A percentile compares a stretch with the other conserved stretches of the same genome.
These are phyloP conservation scores for Datisca glomerata DNA, from an alignment of 306 rosid genomes.

Conservation along the genomic window DNA sequence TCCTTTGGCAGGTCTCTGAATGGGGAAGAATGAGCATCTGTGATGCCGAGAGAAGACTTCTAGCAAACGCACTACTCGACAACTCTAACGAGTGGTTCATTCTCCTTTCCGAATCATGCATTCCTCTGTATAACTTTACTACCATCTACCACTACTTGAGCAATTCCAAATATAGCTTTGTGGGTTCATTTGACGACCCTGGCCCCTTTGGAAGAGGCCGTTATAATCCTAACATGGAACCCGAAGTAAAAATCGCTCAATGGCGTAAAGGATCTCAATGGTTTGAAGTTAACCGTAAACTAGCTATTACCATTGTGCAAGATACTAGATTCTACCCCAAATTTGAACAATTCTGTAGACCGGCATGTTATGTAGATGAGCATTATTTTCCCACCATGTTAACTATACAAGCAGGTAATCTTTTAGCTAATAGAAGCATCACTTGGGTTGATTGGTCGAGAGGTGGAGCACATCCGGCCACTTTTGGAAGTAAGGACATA, in stretches of 20 bases:
- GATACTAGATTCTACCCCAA: slow-evolving; percentile 38
- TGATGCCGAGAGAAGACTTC: slow-evolving; percentile 84
- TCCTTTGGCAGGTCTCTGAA: slow-evolving; percentile 40
- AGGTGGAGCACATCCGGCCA: slow-evolving; percentile 86
- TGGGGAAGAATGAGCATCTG: slow-evolving; percentile 96
- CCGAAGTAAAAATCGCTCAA: slow-evolving; percentile 36
- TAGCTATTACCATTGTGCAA: slow-evolving; percentile 45
- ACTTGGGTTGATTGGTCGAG: slow-evolving; percentile 96
- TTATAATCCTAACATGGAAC: slow-evolving; percentile 53
- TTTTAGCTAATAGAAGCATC: slow-evolving; percentile 65
- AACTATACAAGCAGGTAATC: slow-evolving; percentile 38
- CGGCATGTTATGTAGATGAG: slow-evolving; percentile 78
- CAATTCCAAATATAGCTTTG: slow-evolving; percentile 54
- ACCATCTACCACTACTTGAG: slow-evolving; percentile 32
- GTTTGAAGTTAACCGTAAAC: slow-evolving; percentile 63
- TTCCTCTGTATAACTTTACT: slow-evolving; percentile 62
- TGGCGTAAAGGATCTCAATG: slow-evolving; percentile 96
- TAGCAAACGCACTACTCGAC: slow-evolving; percentile 77
- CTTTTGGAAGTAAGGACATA: slow-evolving; percentile 53
- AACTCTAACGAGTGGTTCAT: slow-evolving; percentile 68
- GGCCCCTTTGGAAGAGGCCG: slow-evolving; percentile 84
- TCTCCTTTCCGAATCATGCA: slow-evolving; percentile 82
- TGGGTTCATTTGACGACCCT: slow-evolving; percentile 63
- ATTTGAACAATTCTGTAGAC: slow-evolving; percentile 52
- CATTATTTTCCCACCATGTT: slow-evolving; percentile 89